Evolutionary conservation across 2,329 filamentous ascomycete genomes (phyloP).

Genomic region (Paracamarosporium sp.): DNA sequence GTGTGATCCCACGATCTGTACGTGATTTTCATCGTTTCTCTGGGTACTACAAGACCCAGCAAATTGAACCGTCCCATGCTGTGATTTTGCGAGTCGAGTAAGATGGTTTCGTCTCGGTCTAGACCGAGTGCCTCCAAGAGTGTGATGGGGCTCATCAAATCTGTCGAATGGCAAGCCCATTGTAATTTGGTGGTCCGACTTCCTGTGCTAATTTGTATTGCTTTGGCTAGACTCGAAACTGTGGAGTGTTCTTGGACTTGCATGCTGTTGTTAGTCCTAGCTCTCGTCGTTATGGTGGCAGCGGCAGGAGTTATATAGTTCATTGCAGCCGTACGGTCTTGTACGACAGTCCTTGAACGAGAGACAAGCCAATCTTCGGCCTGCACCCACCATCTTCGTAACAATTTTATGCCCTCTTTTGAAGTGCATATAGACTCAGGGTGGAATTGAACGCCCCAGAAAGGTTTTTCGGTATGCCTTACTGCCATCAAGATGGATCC

Average conservation of each 20-base stretch:
- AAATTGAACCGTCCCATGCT: conserved; percentile 12
- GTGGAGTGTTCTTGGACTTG: background rate
- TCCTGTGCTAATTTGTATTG: background rate
- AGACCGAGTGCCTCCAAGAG: conserved; percentile 12
- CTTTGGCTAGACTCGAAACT: background rate
- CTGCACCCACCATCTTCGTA: conserved; percentile 75
- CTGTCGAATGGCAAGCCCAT: conserved; percentile 1
- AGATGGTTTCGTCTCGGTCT: conserved; percentile 5
- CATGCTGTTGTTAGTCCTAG: background rate
- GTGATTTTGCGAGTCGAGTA: conserved; percentile 17
- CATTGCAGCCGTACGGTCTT: background rate
- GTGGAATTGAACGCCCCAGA: conserved; percentile 86
- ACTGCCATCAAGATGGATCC: conserved; percentile 72
- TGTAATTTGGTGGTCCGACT: background rate
- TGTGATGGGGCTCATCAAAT: conserved; percentile 3
- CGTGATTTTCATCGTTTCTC: conserved; percentile 13
- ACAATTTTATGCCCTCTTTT: conserved; percentile 64
- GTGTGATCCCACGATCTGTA: conserved; percentile 12
- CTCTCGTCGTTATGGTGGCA: background rate
- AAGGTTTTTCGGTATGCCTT: conserved; percentile 68
- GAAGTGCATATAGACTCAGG: conserved; percentile 85
- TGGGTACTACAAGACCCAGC: conserved; percentile 10
- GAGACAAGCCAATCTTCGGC: conserved; percentile 59
- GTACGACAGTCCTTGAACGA: background rate
- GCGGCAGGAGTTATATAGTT: background rate